Conservation (phyloP, 129 eudicot species). For the Helianthus tuberosus region DNA sequence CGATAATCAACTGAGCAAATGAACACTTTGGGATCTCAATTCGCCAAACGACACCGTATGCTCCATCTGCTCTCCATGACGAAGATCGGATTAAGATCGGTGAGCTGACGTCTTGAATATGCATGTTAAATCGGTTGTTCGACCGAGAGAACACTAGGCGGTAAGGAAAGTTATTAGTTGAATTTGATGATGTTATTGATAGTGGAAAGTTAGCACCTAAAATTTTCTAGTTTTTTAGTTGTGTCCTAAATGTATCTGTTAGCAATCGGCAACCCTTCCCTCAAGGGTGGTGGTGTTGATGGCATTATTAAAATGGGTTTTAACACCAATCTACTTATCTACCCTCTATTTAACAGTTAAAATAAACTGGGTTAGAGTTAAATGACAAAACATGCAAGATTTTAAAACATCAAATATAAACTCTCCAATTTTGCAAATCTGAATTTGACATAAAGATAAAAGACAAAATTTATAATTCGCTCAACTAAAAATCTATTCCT, state of each 20-base stretch:
- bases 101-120: constrained; percentile 58
- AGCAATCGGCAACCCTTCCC: background rate
- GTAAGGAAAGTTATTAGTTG: constrained; percentile 1
- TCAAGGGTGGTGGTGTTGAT: too few species aligned
- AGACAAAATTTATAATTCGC: too few species aligned
- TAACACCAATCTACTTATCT: too few species aligned
- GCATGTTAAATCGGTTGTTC: background rate
- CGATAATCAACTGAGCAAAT: constrained; percentile 27
- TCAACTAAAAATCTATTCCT: too few species aligned
- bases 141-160: constrained; percentile 32
- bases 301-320: too few species aligned
- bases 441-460: too few species aligned
- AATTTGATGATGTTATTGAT: constrained; percentile 15
- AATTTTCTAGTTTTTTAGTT: too few species aligned
- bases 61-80: constrained; percentile 33
- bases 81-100: constrained; percentile 74
- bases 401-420: too few species aligned
- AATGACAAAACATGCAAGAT: too few species aligned
- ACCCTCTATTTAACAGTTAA: too few species aligned
- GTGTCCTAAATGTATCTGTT: constrained; percentile 1
- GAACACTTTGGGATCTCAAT: constrained; percentile 60
- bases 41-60: constrained; percentile 75
- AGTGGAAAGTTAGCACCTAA: constrained; percentile 20
- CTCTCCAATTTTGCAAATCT: too few species aligned
- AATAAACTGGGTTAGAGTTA: too few species aligned